These are phyloP conservation scores for Tirmania nivea DNA, from an alignment of 495 filamentous ascomycete genomes.

Conservation along the genomic window DNA sequence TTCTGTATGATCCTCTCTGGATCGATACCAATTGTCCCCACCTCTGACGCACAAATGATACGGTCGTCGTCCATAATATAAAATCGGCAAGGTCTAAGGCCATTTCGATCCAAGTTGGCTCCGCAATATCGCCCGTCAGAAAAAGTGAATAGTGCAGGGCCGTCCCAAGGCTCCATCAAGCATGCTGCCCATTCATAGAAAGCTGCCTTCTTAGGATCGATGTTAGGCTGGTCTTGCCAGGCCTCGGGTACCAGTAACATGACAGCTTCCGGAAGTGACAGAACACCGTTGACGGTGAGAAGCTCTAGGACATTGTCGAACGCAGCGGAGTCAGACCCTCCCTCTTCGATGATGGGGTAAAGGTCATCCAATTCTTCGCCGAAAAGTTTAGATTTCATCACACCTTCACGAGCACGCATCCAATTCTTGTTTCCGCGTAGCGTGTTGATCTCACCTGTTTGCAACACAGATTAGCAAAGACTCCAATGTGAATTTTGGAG, in stretches of 20 bases:
- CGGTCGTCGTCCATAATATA: conserved; percentile 97
- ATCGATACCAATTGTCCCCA: conserved; percentile 83
- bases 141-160: conserved; percentile 93
- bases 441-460: conserved; percentile 76
- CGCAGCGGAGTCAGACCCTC: conserved; percentile 91
- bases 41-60: conserved; percentile 95
- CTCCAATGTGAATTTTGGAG: not conserved
- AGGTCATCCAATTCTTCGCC: conserved; percentile 77
- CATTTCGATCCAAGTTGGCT: conserved; percentile 96
- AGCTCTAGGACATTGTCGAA: conserved; percentile 97
- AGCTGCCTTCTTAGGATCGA: conserved; percentile 90
- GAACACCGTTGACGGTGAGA: conserved; percentile 85
- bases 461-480: conserved; percentile 20
- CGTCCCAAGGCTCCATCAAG: conserved; percentile 99
- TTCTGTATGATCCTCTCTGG: conserved; percentile 84
- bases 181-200: conserved; percentile 99
- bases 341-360: conserved; percentile 93
- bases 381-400: conserved; percentile 82
- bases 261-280: conserved; percentile 89
- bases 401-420: conserved; percentile 96
- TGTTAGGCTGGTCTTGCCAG: conserved; percentile 83
- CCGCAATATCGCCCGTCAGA: conserved; percentile 94
- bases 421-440: conserved; percentile 99
- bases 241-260: conserved; percentile 99
- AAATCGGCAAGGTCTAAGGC: conserved; percentile 89